Conservation (phyloP, 2,329 filamentous ascomycete species). For the Fusarium irregulare region DNA sequence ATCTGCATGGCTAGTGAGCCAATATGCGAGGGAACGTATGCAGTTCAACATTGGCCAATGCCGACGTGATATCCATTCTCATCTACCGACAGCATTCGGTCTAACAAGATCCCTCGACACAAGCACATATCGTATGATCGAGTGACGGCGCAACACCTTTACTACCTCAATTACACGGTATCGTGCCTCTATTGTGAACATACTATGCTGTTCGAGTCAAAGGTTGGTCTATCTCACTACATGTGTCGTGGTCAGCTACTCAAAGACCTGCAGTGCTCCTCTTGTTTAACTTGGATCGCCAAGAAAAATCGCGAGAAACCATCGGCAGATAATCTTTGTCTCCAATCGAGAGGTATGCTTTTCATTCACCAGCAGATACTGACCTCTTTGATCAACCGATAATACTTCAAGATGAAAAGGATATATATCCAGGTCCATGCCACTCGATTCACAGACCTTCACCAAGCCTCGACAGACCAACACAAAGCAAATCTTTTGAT, state of each 20-base stretch:
- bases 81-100: not conserved
- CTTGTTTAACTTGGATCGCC: not conserved
- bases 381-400: too few relatives aligned
- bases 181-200: not conserved
- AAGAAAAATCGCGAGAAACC: too few relatives aligned
- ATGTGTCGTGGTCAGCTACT: not conserved
- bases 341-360: too few relatives aligned
- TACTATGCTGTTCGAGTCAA: not conserved
- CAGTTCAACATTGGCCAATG: not conserved
- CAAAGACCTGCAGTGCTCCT: not conserved
- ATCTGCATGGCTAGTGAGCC: not conserved
- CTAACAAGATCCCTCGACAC: not conserved
- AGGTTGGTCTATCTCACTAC: not conserved
- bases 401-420: too few relatives aligned
- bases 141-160: too few relatives aligned
- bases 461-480: too few relatives aligned
- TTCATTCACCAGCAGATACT: too few relatives aligned
- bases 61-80: not conserved
- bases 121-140: not conserved
- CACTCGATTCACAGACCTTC: too few relatives aligned
- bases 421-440: too few relatives aligned
- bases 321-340: too few relatives aligned
- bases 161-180: not conserved
- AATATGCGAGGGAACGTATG: not conserved
- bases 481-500: not conserved